Conservation (phyloP, 345 rosid genomes). For the Pseudoturritis turrita region DNA sequence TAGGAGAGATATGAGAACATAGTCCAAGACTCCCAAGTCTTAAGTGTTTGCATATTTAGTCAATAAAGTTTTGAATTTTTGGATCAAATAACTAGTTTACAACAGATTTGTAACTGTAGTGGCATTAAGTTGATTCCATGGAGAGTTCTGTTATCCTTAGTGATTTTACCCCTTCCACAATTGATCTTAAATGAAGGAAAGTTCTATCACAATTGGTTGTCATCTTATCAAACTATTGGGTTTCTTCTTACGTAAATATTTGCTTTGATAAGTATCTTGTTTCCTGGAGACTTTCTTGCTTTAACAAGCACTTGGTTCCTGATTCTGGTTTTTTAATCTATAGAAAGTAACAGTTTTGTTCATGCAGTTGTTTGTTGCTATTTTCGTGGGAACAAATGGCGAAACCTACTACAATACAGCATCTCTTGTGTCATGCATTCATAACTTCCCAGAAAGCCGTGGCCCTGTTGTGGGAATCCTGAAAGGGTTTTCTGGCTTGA, state of each 20-base stretch:
- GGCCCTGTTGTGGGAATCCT: conserved; percentile 85
- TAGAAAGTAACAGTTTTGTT: neutral
- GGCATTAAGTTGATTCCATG: neutral
- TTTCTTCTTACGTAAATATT: neutral
- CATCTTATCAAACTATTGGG: neutral
- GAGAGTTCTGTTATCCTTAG: neutral
- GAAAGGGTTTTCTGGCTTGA: conserved; percentile 86
- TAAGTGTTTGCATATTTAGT: neutral
- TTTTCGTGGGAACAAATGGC: conserved; percentile 80
- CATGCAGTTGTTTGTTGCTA: conserved; percentile 60
- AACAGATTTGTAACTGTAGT: neutral
- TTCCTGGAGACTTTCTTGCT: neutral
- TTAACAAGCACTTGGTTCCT: neutral
- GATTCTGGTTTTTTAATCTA: neutral
- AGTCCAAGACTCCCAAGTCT: too few relatives aligned
- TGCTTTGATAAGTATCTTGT: neutral
- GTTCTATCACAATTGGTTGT: neutral
- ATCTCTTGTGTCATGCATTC: conserved; percentile 75
- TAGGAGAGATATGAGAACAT: neutral
- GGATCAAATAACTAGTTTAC: neutral
- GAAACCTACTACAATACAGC: conserved; percentile 90
- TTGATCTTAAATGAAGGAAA: neutral
- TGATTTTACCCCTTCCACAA: neutral
- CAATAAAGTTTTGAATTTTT: neutral
- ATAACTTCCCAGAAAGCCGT: conserved; percentile 77